These are phyloP conservation scores for Haplographium delicatum DNA, from an alignment of 495 filamentous ascomycete species.

Conservation along the genomic window DNA sequence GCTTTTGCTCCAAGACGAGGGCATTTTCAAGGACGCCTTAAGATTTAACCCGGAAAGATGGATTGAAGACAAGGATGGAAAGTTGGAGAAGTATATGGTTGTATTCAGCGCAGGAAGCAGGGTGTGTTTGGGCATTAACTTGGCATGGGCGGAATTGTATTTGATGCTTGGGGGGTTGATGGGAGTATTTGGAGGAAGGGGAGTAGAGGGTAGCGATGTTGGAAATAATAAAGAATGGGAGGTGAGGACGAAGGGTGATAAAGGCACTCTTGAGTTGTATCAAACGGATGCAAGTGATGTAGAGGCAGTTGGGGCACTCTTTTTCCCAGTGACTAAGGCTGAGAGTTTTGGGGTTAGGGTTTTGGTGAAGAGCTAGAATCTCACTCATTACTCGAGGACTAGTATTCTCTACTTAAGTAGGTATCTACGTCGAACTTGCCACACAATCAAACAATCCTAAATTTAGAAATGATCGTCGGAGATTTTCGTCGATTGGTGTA, in stretches of 20 bases:
- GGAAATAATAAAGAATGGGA: too few species aligned
- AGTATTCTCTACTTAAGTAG: too few species aligned
- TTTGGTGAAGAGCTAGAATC: too few species aligned
- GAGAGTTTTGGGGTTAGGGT: conserved; percentile 11
- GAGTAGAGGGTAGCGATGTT: too few species aligned
- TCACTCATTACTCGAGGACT: too few species aligned
- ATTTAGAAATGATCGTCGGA: too few species aligned
- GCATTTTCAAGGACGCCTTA: conserved; percentile 41
- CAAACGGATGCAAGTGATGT: conserved; percentile 11
- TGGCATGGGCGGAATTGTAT: conserved; percentile 42
- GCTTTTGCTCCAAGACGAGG: conserved; percentile 40
- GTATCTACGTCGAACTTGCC: too few species aligned
- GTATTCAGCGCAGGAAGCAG: conserved; percentile 43
- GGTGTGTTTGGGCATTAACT: conserved; percentile 46
- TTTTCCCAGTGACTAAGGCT: conserved; percentile 9
- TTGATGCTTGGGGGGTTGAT: conserved; percentile 31
- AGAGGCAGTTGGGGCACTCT: neutral
- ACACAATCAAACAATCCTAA: too few species aligned
- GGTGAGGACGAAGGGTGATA: neutral
- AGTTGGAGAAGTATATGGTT: conserved; percentile 38
- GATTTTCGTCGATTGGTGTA: too few species aligned
- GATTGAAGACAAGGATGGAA: conserved; percentile 25
- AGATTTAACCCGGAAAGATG: conserved; percentile 48
- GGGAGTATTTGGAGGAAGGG: conserved; percentile 27
- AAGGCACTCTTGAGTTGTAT: conserved; percentile 8